Conservation (phyloP, 31 red algal genomes). For the Bonnemaisonia californica region DNA sequence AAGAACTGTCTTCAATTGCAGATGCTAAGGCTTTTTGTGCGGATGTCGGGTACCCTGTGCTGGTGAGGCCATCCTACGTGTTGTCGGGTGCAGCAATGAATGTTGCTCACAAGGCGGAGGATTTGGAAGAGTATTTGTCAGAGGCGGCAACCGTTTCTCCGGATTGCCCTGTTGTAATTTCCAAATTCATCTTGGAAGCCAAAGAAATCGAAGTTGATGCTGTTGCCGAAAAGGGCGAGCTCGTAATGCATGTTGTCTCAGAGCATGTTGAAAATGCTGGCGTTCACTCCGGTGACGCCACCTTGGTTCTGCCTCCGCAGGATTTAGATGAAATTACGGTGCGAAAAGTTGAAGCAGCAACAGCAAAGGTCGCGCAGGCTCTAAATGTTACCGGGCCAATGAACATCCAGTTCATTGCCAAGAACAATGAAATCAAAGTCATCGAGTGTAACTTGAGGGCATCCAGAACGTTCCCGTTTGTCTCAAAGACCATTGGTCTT, state of each 20-base stretch:
- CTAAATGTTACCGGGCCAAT: slow-evolving; percentile 95
- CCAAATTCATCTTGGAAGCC: slow-evolving; percentile 97
- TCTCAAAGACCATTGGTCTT: slow-evolving; percentile 96
- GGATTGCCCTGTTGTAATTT: slow-evolving; percentile 95
- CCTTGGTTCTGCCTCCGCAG: slow-evolving; percentile 88
- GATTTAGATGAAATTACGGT: slow-evolving; percentile 88
- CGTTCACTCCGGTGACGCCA: slow-evolving; percentile 97
- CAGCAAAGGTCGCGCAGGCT: slow-evolving; percentile 82
- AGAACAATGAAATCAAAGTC: slow-evolving; percentile 97
- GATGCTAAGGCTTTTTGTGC: slow-evolving; percentile 92
- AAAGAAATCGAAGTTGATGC: slow-evolving; percentile 99
- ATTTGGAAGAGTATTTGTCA: slow-evolving; percentile 87
- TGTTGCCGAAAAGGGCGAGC: slow-evolving; percentile 89
- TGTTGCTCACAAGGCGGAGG: slow-evolving; percentile 89
- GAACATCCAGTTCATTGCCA: slow-evolving; percentile 99
- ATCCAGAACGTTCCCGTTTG: slow-evolving; percentile 92
- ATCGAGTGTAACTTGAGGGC: slow-evolving; percentile 98
- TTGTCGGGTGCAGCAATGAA: slow-evolving; percentile 98
- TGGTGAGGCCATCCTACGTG: slow-evolving; percentile 95
- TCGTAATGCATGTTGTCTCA: slow-evolving; percentile 91
- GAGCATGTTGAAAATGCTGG: slow-evolving; percentile 99
- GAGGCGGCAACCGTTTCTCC: slow-evolving; percentile 90
- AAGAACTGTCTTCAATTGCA: slow-evolving; percentile 80
- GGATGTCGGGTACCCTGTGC: slow-evolving; percentile 94
- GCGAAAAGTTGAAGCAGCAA: slow-evolving; percentile 88